Evolutionary conservation across 768 basidiomycete species (phyloP), one percentile per base, ranked within the genome.

Genomic region (Collybiopsis luxurians): DNA sequence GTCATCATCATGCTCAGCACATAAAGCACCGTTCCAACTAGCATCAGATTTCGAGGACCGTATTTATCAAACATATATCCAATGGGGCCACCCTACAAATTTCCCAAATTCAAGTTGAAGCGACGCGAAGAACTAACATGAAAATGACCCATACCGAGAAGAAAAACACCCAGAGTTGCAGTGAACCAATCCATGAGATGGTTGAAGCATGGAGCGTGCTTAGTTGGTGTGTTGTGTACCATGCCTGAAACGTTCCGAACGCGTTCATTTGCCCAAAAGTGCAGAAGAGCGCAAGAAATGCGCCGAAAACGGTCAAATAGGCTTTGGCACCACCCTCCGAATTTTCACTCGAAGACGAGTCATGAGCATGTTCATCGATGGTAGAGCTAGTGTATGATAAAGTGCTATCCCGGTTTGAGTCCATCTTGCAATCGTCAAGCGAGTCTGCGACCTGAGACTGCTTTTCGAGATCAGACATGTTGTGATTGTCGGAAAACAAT

Each of bases 191-290:
- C 83, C 86, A 87, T 2, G 86, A 83, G 59, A 89, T 85, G 23
- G 75, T 79, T 36, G 82, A 83, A 13, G 82, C 71, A 13, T 81
- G 69, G 34, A 78, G 60, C 60, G 75, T 66, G 17, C 66, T 65
- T 17, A 90, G 75, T 66, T 89, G 83, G 66, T 90, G 82, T 13
- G 67, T 69, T 10, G 77, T 73, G 61, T 90, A 89, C 81, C 83
- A 89, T 12, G 82, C 69, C 66, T 88, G 85, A 66, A 83, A 90
- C 40, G 85, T 86, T 15, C 88, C 88, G 60, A 89, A 90, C 44
- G 87, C 80, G 52, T 76, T 85, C 74, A 89, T 81, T 61, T 83
- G 85, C 9, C 88, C 88, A 65, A 90, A 88, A 2, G 85, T 83
- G 65, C 80, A 85, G 70, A 87, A 83, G 7, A 89, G 73, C 7